A percentile compares a stretch with the other conserved stretches of the same genome.
These are phyloP conservation scores for Phaeoacremonium minimum DNA, from an alignment of 2,329 filamentous ascomycete species.

Conservation along the genomic window DNA sequence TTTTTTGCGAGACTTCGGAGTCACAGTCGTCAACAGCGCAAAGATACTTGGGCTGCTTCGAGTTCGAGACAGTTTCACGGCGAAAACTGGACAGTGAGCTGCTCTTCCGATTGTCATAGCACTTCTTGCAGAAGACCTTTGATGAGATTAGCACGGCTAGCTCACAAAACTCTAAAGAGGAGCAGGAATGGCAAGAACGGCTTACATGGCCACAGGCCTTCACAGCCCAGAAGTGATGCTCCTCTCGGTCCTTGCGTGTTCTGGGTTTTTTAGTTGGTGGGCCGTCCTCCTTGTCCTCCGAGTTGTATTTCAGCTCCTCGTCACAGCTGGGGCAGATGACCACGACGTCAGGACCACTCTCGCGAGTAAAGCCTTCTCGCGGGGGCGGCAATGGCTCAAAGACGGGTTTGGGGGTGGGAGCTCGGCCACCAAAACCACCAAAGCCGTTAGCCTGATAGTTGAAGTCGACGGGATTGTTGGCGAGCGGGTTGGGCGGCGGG, in stretches of 20 bases:
- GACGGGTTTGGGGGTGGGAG: constrained; percentile 34
- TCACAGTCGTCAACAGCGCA: constrained; percentile 56
- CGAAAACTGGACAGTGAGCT: background rate
- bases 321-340: constrained; percentile 85
- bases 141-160: constrained; percentile 1
- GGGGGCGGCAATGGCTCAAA: constrained; percentile 62
- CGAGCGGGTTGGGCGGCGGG: constrained; percentile 19
- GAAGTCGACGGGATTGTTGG: constrained; percentile 21
- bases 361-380: constrained; percentile 72
- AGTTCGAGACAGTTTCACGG: background rate
- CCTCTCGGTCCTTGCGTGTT: constrained; percentile 50
- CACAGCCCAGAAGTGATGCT: constrained; percentile 88
- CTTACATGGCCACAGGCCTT: constrained; percentile 89
- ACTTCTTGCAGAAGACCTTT: constrained; percentile 60
- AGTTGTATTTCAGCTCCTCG: constrained; percentile 75
- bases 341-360: constrained; percentile 37
- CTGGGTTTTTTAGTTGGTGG: constrained; percentile 32
- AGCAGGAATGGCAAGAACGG: constrained; percentile 7
- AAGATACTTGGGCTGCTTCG: constrained; percentile 29
- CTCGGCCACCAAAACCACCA: constrained; percentile 12
- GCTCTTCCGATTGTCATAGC: constrained; percentile 52
- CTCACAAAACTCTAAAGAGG: background rate
- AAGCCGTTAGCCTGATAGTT: constrained; percentile 27
- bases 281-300: constrained; percentile 28
- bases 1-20: constrained; percentile 47